Conservation (phyloP, 2,329 filamentous ascomycete genomes). For the Fusarium solani-melongenae region DNA sequence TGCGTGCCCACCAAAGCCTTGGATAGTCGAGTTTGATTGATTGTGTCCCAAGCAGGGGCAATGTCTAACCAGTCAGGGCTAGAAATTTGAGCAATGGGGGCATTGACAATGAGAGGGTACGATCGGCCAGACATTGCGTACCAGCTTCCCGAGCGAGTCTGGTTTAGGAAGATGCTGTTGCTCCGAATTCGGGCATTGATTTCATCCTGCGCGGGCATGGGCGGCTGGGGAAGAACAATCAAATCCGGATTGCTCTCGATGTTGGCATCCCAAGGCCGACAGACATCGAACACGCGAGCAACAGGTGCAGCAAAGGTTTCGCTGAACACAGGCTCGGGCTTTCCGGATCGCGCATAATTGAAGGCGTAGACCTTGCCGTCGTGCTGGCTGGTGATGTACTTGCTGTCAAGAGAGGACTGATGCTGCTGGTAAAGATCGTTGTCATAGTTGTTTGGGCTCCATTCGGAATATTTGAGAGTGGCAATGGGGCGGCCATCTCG, state of each 20-base stretch:
- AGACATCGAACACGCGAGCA: constrained; percentile 89
- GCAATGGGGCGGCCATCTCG: constrained; percentile 82
- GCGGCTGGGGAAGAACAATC: constrained; percentile 86
- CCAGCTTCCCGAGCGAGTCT: constrained; percentile 88
- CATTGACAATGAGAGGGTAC: constrained; percentile 87
- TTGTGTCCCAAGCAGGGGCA: constrained; percentile 51
- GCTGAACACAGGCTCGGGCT: constrained; percentile 69
- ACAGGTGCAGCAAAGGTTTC: constrained; percentile 81
- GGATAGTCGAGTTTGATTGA: constrained; percentile 61
- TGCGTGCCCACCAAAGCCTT: constrained; percentile 79
- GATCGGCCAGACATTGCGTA: constrained; percentile 89
- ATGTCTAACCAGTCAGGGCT: constrained; percentile 61
- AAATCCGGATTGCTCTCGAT: constrained; percentile 77
- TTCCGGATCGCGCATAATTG: constrained; percentile 69
- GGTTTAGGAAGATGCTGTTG: constrained; percentile 84
- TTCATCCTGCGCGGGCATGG: constrained; percentile 68
- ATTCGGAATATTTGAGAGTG: constrained; percentile 92
- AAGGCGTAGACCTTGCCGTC: constrained; percentile 88
- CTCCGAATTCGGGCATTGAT: constrained; percentile 63
- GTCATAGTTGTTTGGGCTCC: constrained; percentile 92
- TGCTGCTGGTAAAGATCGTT: constrained; percentile 89
- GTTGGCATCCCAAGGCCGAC: constrained; percentile 74
- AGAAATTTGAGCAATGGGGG: constrained; percentile 59
- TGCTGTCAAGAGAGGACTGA: constrained; percentile 80
- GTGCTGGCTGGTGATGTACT: constrained; percentile 88